Evolutionary conservation across 176 grass and related monocot species (phyloP).

Genomic region (barley (Hordeum vulgare)): DNA sequence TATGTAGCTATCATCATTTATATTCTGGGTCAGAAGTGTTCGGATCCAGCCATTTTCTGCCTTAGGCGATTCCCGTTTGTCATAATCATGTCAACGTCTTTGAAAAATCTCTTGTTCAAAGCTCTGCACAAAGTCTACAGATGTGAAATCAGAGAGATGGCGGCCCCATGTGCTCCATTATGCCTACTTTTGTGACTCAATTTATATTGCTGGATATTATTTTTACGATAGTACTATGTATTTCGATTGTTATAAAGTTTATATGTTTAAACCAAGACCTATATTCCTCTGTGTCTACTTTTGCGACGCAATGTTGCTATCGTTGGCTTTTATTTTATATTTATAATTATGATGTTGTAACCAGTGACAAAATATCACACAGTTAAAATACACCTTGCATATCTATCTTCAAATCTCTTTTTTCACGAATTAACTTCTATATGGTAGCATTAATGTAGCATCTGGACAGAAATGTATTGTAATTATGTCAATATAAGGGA

Average conservation of each 20-base stretch:
- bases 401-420: background rate
- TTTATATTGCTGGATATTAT: too few species aligned
- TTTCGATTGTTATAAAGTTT: too few species aligned
- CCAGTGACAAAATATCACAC: background rate
- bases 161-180: too few species aligned
- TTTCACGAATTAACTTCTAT: too few species aligned
- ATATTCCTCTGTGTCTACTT: background rate
- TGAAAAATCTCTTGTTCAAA: background rate
- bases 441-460: background rate
- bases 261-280: too few species aligned
- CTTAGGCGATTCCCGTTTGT: background rate
- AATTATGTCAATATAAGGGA: background rate
- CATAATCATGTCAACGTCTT: background rate
- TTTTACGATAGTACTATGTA: too few species aligned
- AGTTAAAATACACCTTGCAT: background rate
- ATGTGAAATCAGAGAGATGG: background rate
- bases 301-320: background rate
- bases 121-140: background rate
- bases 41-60: background rate
- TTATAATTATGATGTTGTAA: background rate
- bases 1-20: background rate
- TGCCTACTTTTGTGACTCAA: too few species aligned
- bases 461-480: background rate
- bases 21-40: background rate
- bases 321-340: background rate